Evolutionary conservation across 257 asterid genomes (phyloP).

Genomic region (Haberlea rhodopensis): DNA sequence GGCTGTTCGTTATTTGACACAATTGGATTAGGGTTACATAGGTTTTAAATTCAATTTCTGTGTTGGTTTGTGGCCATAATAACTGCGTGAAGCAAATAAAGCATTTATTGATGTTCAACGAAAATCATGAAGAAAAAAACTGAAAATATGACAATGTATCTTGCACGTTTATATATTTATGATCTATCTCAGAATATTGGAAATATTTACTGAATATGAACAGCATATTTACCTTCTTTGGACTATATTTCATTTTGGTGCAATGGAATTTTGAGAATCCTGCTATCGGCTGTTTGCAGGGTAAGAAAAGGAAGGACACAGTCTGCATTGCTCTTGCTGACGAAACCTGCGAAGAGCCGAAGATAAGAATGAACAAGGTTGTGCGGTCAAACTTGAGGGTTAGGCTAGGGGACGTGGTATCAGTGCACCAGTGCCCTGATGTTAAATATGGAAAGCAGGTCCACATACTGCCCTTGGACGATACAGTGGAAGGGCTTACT

Average conservation of each 20-base stretch:
- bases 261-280: slow-evolving; percentile 17
- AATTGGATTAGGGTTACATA: slow-evolving; percentile 3
- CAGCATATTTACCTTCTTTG: not conserved
- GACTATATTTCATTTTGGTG: slow-evolving; percentile 1
- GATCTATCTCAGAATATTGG: not conserved
- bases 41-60: not conserved
- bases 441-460: slow-evolving; percentile 87
- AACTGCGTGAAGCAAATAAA: not conserved
- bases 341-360: slow-evolving; percentile 71
- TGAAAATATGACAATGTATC: not conserved
- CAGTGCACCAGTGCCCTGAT: slow-evolving; percentile 91
- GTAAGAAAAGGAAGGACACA: slow-evolving; percentile 82
- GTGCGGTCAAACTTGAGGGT: slow-evolving; percentile 66
- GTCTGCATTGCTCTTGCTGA: slow-evolving; percentile 88
- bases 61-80: slow-evolving; percentile 1
- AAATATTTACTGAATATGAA: not conserved
- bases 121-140: not conserved
- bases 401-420: slow-evolving; percentile 76
- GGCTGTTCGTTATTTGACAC: not conserved
- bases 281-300: slow-evolving; percentile 42
- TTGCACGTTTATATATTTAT: not conserved
- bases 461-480: slow-evolving; percentile 79
- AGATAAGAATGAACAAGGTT: slow-evolving; percentile 82
- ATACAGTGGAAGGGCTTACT: slow-evolving; percentile 79
- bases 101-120: not conserved